Percentiles rank a stretch among this genome's conserved stretches.
Evolutionary conservation across 1,284 basidiomycete genomes (phyloP).

Genomic region (Microstroma glucosiphilum): DNA sequence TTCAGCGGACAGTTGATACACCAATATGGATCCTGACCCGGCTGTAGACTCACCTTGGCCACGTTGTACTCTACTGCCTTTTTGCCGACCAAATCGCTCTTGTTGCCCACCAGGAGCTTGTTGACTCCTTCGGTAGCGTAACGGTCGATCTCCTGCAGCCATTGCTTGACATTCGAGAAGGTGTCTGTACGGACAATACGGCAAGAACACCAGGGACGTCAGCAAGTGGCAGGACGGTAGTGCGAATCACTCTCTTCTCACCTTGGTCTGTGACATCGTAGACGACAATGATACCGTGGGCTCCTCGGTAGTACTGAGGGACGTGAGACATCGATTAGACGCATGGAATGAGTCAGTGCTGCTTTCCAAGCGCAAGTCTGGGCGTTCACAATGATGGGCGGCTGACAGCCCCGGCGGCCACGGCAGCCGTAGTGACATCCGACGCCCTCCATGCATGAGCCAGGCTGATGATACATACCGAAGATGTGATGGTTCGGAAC

Average conservation of each 20-base stretch:
- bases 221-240: neutral
- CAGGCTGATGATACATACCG: constrained; percentile 34
- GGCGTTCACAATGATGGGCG: neutral
- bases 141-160: constrained; percentile 98
- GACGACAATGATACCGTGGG: constrained; percentile 91
- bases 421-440: too few relatives aligned
- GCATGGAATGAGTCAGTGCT: neutral
- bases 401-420: too few relatives aligned
- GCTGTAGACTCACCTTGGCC: constrained; percentile 65
- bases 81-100: constrained; percentile 94
- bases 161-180: constrained; percentile 98
- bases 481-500: constrained; percentile 77
- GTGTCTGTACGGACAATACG: constrained; percentile 61
- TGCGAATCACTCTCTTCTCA: neutral
- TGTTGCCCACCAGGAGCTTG: constrained; percentile 96
- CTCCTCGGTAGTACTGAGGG: constrained; percentile 73
- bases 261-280: constrained; percentile 89
- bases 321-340: constrained; percentile 57
- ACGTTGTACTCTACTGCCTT: constrained; percentile 97
- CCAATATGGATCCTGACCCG: too few relatives aligned
- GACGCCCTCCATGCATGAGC: too few relatives aligned
- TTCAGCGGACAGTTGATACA: neutral
- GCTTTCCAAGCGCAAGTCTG: neutral
- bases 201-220: neutral
- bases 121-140: constrained; percentile 99